These are phyloP conservation scores for Purshia tridentata DNA, from an alignment of 306 rosid species.

Conservation along the genomic window DNA sequence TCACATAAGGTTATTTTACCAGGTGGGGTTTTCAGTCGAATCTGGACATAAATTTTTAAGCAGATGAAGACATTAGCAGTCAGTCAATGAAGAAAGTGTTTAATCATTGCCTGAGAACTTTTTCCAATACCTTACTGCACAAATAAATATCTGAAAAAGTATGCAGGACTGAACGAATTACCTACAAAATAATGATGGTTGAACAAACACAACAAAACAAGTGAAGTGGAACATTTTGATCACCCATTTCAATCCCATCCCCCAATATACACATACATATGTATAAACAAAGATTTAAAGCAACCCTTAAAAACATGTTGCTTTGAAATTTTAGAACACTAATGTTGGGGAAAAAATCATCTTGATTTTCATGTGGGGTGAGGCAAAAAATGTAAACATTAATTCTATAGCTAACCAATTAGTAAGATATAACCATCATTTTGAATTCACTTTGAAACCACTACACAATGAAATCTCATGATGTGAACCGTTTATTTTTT, in stretches of 20 bases:
- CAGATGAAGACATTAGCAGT: not conserved
- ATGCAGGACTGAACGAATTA: not conserved
- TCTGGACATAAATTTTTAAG: not conserved
- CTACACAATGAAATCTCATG: too few relatives aligned
- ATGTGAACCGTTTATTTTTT: too few relatives aligned
- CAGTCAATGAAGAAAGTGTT: not conserved
- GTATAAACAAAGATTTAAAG: not conserved
- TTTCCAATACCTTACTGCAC: not conserved
- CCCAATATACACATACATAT: not conserved
- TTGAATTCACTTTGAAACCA: too few relatives aligned
- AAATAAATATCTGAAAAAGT: not conserved
- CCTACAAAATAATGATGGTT: not conserved
- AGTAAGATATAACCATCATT: too few relatives aligned
- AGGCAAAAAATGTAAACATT: too few relatives aligned
- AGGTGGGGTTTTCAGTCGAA: not conserved
- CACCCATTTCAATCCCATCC: not conserved
- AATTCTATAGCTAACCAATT: too few relatives aligned
- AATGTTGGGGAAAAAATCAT: not conserved
- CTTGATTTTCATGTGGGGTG: not conserved
- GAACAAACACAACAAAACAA: not conserved
- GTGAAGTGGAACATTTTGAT: not conserved
- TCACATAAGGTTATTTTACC: not conserved
- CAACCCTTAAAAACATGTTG: not conserved
- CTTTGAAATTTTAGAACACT: not conserved
- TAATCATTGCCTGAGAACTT: not conserved